These are phyloP conservation scores for Globisporangium splendens DNA, from an alignment of 352 stramenopile genomes.

Conservation along the genomic window DNA sequence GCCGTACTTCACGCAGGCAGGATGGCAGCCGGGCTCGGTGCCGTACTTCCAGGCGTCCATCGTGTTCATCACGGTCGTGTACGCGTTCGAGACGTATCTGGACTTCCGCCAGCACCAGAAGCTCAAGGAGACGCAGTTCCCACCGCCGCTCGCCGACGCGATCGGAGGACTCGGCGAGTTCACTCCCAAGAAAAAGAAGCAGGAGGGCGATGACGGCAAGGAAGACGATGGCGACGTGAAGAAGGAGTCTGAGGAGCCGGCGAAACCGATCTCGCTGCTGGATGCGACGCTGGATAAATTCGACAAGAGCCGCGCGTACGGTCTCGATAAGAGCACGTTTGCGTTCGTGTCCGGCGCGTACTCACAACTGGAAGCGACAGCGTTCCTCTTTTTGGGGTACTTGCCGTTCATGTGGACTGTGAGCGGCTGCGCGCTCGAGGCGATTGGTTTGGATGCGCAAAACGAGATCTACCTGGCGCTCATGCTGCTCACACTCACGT, in stretches of 20 bases:
- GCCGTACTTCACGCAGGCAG: constrained; percentile 51
- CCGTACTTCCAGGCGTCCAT: constrained; percentile 79
- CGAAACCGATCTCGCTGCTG: constrained; percentile 55
- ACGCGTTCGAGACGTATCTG: constrained; percentile 92
- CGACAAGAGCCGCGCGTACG: constrained; percentile 91
- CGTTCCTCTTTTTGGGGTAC: constrained; percentile 90
- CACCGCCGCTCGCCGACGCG: constrained; percentile 43
- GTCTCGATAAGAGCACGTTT: constrained; percentile 96
- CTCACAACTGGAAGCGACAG: constrained; percentile 76
- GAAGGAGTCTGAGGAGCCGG: constrained; percentile 9
- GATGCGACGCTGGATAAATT: constrained; percentile 90
- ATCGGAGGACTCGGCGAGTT: constrained; percentile 49
- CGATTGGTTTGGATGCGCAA: constrained; percentile 45
- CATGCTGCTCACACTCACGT: constrained; percentile 68
- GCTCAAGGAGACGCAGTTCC: constrained; percentile 80
- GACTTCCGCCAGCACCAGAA: constrained; percentile 90
- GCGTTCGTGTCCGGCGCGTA: constrained; percentile 90
- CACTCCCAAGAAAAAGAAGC: constrained; percentile 16
- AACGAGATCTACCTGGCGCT: constrained; percentile 86
- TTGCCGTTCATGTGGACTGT: constrained; percentile 93
- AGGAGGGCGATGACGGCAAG: constrained; percentile 16
- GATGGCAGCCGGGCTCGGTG: constrained; percentile 42
- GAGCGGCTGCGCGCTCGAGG: constrained; percentile 55
- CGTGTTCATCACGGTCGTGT: constrained; percentile 88
- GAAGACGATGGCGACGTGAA: constrained; percentile 37